Percentiles rank a stretch among this genome's conserved stretches.
Conservation (phyloP, 768 basidiomycete genomes). For the Termitomyces sp. region DNA sequence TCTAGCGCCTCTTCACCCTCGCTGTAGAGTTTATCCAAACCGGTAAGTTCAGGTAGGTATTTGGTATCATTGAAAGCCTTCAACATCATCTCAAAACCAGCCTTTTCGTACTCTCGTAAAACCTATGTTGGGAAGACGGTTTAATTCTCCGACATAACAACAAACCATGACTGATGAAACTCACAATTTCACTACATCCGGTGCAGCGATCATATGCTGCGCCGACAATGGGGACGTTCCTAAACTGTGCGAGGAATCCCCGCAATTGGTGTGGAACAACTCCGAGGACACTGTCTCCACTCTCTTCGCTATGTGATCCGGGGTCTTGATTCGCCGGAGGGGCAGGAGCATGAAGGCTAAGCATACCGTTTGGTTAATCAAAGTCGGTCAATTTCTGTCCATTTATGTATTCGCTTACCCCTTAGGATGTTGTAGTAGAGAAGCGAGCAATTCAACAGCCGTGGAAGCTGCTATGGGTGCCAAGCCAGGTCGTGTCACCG, state of each 20-base stretch:
- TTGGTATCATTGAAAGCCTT: constrained; percentile 81
- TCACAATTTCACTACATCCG: constrained; percentile 81
- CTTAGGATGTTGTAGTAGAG: constrained; percentile 84
- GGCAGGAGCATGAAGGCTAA: constrained; percentile 58
- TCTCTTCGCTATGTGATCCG: constrained; percentile 25
- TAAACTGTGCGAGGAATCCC: constrained; percentile 86
- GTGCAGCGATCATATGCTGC: constrained; percentile 87
- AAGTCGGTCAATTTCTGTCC: neutral
- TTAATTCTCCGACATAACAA: neutral
- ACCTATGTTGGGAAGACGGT: constrained; percentile 46
- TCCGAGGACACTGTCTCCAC: constrained; percentile 65
- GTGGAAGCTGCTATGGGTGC: constrained; percentile 91
- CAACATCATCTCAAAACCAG: constrained; percentile 78
- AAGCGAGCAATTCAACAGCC: constrained; percentile 89
- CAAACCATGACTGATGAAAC: constrained; percentile 22
- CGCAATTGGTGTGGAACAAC: constrained; percentile 93
- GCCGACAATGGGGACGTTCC: constrained; percentile 80
- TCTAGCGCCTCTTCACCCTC: constrained; percentile 75
- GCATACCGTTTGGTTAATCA: neutral
- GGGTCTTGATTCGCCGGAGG: constrained; percentile 49
- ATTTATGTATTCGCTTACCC: constrained; percentile 45
- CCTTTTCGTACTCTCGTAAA: constrained; percentile 73
- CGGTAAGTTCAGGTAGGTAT: constrained; percentile 74
- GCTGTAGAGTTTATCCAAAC: constrained; percentile 71
- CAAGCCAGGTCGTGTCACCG: constrained; percentile 92